phyloP scores from a whole-genome alignment of 2,329 filamentous ascomycete genomes.

The Colletotrichum incanum region DNA sequence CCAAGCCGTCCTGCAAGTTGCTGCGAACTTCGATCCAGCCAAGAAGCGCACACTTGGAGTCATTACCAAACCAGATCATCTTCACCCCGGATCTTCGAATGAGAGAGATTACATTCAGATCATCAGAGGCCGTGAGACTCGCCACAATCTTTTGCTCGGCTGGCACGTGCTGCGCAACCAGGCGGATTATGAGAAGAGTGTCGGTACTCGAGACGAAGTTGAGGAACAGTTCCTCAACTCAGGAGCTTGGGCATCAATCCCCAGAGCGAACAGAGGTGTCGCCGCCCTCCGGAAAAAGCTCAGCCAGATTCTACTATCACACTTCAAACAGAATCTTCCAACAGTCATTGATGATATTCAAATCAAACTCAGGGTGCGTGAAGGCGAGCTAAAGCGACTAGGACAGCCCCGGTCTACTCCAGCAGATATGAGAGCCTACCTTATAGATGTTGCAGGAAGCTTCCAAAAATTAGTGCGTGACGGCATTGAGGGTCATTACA shows the following conservation, averaged over 20 bases:
- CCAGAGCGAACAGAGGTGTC: constrained; percentile 52
- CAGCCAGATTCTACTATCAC: constrained; percentile 51
- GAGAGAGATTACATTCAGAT: constrained; percentile 57
- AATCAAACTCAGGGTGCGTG: constrained; percentile 44
- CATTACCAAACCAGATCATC: constrained; percentile 70
- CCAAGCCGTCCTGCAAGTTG: constrained; percentile 66
- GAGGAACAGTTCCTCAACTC: constrained; percentile 53
- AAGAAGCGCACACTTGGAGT: constrained; percentile 68
- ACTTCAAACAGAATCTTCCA: constrained; percentile 49
- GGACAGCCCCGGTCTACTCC: constrained; percentile 45
- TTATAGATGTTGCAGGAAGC: constrained; percentile 54
- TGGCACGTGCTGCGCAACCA: constrained; percentile 71
- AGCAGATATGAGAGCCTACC: constrained; percentile 51
- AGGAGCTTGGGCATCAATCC: constrained; percentile 48
- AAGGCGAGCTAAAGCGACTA: constrained; percentile 43
- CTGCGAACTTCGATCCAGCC: constrained; percentile 59
- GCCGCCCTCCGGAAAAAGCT: constrained; percentile 53
- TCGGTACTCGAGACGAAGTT: constrained; percentile 48
- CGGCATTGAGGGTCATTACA: constrained; percentile 50
- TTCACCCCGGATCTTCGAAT: constrained; percentile 55
- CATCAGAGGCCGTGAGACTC: constrained; percentile 50
- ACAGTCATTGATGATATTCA: constrained; percentile 49
- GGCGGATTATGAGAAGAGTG: constrained; percentile 49
- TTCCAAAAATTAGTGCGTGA: constrained; percentile 54
- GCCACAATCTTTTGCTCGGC: constrained; percentile 57